Conservation (phyloP, 2,329 filamentous ascomycete genomes). For the Cadophora luteo-olivacea region DNA sequence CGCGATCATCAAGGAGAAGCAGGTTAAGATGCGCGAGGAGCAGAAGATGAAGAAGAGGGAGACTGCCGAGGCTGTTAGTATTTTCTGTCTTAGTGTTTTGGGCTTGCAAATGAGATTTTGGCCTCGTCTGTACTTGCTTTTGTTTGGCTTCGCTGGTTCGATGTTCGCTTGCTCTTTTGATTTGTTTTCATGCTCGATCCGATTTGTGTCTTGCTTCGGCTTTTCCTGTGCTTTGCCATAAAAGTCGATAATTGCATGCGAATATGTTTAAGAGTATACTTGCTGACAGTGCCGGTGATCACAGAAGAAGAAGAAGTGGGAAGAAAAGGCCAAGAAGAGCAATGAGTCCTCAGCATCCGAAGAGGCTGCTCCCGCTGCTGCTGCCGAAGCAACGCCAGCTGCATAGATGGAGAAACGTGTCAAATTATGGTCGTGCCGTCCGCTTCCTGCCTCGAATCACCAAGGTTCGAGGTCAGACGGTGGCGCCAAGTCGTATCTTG, state of each 20-base stretch:
- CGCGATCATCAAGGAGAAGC: conserved; percentile 48
- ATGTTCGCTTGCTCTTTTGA: background rate
- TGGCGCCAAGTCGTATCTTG: background rate
- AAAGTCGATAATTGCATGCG: background rate
- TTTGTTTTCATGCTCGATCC: background rate
- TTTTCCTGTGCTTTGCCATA: background rate
- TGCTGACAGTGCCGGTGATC: background rate
- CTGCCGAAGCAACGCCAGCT: conserved; percentile 19
- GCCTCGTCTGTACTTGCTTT: background rate
- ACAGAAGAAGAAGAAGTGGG: conserved; percentile 35
- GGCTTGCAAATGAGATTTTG: conserved; percentile 15
- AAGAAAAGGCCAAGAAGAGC: conserved; percentile 44
- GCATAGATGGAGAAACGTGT: background rate
- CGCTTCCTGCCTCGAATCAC: background rate
- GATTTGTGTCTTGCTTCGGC: background rate
- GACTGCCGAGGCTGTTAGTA: conserved; percentile 36
- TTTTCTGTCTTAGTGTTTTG: conserved; percentile 13
- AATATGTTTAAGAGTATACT: background rate
- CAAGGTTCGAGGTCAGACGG: background rate
- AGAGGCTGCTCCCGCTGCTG: conserved; percentile 11
- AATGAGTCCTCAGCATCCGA: conserved; percentile 33
- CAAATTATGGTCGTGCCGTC: background rate
- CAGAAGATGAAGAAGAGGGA: conserved; percentile 44
- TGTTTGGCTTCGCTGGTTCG: background rate
- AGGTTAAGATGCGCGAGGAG: conserved; percentile 43